Base-by-base conservation (phyloP, 768 basidiomycete species). In the Piloderma croceum region DNA sequence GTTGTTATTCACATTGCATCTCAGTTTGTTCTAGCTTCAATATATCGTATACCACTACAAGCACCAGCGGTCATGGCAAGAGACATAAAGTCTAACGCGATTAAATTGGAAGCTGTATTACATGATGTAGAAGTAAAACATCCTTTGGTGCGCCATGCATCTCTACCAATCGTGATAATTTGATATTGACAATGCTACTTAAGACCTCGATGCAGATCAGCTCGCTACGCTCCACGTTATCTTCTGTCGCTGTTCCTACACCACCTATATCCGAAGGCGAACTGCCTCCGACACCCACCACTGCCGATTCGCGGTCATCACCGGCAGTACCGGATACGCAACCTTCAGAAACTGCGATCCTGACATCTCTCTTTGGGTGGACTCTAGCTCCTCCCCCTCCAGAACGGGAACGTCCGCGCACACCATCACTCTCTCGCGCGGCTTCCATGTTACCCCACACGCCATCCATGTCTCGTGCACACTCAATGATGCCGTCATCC, bases 41-140 rank as follows among this genome's bases (percentile, higher is more conserved):
- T 90, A 39, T 88, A 88, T 50, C 79, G 83, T 39, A 76, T 90
- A 15, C 80, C 83, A 6, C 65, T 91, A 15, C 73, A 79, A 42
- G 68, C 84, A 2, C 82, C 89, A 11, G 56, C 71, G n/a, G 60
- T 59, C 3, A 81, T 78, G 66, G 73, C 79, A 2, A 72, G 68
- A 38, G 76, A 81, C 36, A 61, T 90, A 45, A 83, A 74, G 57
- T 41, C 53, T 2, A 70, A 65, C 24, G 85, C 88, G 4, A 34
- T 65, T 0, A 52, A 60, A 0, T 65, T 90, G 35, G 74, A 81
- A 33, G 55, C 71, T 1, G 51, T 77, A 2, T 53, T 88, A 36
- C 57, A 71, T 37, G 69, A 70, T 36, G 64, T 88, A 11, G 59
- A 69, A 32, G 69, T 84, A 38, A 80, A 76, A 51, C 87, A 90